These are phyloP conservation scores for Fusarium beomiforme DNA, from an alignment of 2,329 filamentous ascomycete species.

Conservation along the genomic window DNA sequence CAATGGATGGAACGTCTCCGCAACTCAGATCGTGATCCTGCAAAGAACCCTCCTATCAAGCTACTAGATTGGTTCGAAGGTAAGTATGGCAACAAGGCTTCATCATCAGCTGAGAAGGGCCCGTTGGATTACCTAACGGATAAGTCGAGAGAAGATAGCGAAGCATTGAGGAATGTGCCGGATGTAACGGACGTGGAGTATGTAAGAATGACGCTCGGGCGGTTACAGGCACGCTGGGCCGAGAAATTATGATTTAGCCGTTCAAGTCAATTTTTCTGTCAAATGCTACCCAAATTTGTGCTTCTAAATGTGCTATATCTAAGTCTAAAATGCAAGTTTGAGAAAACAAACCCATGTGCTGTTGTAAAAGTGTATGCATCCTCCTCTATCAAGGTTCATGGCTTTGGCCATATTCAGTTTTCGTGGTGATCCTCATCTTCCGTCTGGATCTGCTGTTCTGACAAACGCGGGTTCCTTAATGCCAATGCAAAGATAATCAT, in stretches of 20 bases:
- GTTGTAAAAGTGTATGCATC: fast-evolving
- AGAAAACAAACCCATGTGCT: not conserved
- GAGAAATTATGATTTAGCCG: not conserved
- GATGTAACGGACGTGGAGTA: slow-evolving; percentile 30
- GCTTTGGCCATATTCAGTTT: not conserved
- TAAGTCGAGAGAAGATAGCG: slow-evolving; percentile 27
- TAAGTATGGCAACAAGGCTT: slow-evolving; percentile 38
- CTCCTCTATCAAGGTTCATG: not conserved
- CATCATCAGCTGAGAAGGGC: slow-evolving; percentile 15
- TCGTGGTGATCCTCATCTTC: slow-evolving; percentile 25
- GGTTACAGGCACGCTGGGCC: slow-evolving; percentile 11
- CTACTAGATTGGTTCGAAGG: slow-evolving; percentile 61
- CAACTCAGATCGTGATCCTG: slow-evolving; percentile 55
- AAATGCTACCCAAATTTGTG: not conserved
- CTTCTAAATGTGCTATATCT: not conserved
- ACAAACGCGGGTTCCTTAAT: slow-evolving; percentile 57
- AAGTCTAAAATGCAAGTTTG: not conserved
- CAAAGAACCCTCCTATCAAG: slow-evolving; percentile 62
- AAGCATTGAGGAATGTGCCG: slow-evolving; percentile 23
- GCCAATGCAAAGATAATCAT: slow-evolving; percentile 57
- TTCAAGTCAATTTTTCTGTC: not conserved
- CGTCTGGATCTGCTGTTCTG: slow-evolving; percentile 46
- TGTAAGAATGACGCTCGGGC: slow-evolving; percentile 22
- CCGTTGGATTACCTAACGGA: slow-evolving; percentile 27
- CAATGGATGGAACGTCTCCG: slow-evolving; percentile 58